Base-by-base conservation (phyloP, 2,329 filamentous ascomycete species). In the Fonsecaea pedrosoi region DNA sequence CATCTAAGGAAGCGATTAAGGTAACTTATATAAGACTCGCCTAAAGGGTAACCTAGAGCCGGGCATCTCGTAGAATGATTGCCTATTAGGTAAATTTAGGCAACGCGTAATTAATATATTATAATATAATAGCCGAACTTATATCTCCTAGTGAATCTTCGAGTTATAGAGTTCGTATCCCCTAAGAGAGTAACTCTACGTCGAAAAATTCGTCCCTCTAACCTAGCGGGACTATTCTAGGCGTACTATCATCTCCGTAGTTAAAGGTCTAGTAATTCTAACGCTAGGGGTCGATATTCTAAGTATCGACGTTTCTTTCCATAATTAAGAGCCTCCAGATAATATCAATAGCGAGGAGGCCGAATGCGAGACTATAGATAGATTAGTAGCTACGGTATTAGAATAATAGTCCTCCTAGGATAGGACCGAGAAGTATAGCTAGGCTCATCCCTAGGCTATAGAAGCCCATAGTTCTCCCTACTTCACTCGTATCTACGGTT, bases 1-100 rank as follows among this genome's bases (percentile, higher is more conserved):
- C 38, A 15, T 40, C 38, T 12, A 40, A 13, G 6, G 38, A 40
- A 13, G 38, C 15, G 12, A 12, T 40, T 15, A 40, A 9, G 7
- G 38, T 40, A 1, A 84, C 80, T 64, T 84, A 77, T 53, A 86
- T 79, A 34, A 86, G 77, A 54, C 84, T 83, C 15, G 83, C 85
- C 74, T 85, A 87, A 6, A 90, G 79, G 0, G 86, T 83, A 30
- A 84, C 82, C 2, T 89, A 75, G 9, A 90, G 80, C 32, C 89
- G 84, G 4, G 82, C 78, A 0, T 85, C 87, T 57, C 81, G 83
- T 50, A 32, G 15, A 34, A 21, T 34, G n/a, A n/a, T 38, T n/a
- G 34, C 32, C 58, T 32, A 34, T 15, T n/a, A n/a, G n/a, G n/a
- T n/a, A n/a, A n/a, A n/a, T n/a, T n/a, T n/a, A n/a, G n/a, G n/a